Evolutionary conservation across 495 filamentous ascomycete genomes (phyloP).

Genomic region (Aspergillus carlsbadensis): DNA sequence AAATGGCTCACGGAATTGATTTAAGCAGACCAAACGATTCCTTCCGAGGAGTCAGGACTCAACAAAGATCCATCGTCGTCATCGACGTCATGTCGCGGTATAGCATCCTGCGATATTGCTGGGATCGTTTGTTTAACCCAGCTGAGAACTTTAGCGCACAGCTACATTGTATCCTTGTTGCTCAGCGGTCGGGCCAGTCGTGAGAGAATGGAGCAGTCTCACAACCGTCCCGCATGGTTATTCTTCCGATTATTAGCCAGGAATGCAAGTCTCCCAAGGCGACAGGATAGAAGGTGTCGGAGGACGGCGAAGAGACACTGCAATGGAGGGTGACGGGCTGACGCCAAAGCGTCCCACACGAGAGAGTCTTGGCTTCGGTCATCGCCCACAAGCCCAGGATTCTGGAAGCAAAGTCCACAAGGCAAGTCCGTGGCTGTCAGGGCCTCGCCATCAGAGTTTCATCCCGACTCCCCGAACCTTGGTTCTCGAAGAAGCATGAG

Average conservation of each 20-base stretch:
- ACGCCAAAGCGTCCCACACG: not conserved
- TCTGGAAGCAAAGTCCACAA: constrained; percentile 1
- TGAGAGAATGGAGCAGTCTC: not conserved
- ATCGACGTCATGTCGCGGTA: not conserved
- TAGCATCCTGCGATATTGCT: not conserved
- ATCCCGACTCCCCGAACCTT: not conserved
- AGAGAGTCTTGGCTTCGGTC: constrained; percentile 2
- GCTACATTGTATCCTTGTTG: constrained; percentile 5
- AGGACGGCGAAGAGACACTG: not conserved
- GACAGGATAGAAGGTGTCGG: not conserved
- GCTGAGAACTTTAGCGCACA: not conserved
- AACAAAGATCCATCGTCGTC: not conserved
- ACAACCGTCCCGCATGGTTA: not conserved
- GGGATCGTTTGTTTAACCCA: constrained; percentile 4
- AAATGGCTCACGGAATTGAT: not conserved
- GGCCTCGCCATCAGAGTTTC: constrained; percentile 4
- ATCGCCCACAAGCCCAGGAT: not conserved
- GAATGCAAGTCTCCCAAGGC: not conserved
- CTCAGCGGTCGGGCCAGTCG: not conserved
- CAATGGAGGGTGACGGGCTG: not conserved
- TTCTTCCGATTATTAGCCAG: constrained; percentile 5
- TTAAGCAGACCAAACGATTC: not conserved
- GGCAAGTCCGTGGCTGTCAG: not conserved
- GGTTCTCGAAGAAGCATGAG: constrained; percentile 3
- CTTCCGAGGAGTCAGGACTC: no score